Base-by-base conservation (phyloP, 1,284 basidiomycete genomes). In the Coniferiporia weirii region DNA sequence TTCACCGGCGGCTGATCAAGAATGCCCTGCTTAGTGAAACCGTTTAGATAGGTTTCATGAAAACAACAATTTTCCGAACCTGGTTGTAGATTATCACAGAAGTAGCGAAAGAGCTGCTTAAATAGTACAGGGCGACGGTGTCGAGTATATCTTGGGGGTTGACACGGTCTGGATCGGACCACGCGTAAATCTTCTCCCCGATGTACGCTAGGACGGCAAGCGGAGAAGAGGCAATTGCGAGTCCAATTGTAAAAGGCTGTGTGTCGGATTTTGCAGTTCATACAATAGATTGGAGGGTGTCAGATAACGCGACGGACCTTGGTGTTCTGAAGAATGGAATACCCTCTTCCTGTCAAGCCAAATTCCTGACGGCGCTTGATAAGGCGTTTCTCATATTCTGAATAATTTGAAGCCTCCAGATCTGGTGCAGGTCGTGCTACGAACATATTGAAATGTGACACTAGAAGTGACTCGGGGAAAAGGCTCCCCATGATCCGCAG, bases 361-460 rank as follows among this genome's bases (percentile, higher is more conserved):
- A 65, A 65, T 44, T 64, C 63, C 19, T 59, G 40, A 15, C 56
- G 48, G 10, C 63, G 60, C 17, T 44, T 52, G 4, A 61, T 47
- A 5, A 60, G 27, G 17, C 57, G 52, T 44, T 59, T 56, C 43
- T 66, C 65, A 20, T 52, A 22, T 17, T 59, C 56, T 22, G 63
- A 49, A 35, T 58, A 57, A 5, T 49, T 45, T 12, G 55, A 19
- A 17, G 45, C 20, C 20, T 62, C 52, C 6, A 35, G 2, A 22
- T 54, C 57, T 19, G 46, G 15, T 13, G 47, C 45, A 10, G 58
- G 55, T 1, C 59, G 61, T 10, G 59, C 55, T 20, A 60, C 54
- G 52, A 67, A 66, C 65, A 66, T 64, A 49, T 67, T 67, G 61
- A 66, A 66, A 49, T 66, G 66, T 32, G 62, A 27, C 12, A 63